A percentile compares a stretch with the other conserved stretches of the same genome.
Evolutionary conservation across 1,139 yeast genomes (phyloP).

Genomic region (Hemisphaericaspora xylofermentans): DNA sequence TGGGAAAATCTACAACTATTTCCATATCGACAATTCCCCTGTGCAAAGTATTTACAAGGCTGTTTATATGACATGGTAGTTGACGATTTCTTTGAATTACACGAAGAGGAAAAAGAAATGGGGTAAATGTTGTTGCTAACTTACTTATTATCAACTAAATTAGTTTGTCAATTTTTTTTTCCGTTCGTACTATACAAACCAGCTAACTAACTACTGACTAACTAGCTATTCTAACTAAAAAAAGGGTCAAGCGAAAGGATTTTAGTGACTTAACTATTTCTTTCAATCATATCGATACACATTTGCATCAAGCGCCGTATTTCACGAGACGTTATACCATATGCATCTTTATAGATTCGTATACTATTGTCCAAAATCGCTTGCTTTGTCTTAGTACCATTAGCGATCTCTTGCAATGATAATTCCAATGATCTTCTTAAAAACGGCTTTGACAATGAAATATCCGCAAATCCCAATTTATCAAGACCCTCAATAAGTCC

Average conservation of each 20-base stretch:
- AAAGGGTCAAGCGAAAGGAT: too few relatives aligned
- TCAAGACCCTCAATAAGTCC: constrained; percentile 90
- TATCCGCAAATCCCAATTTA: constrained; percentile 64
- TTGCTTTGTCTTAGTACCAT: constrained; percentile 55
- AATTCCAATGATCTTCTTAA: constrained; percentile 75
- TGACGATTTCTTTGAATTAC: too few relatives aligned
- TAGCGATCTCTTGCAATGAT: constrained; percentile 64
- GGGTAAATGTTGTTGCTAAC: too few relatives aligned
- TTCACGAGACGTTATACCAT: constrained; percentile 37
- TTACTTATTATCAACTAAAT: too few relatives aligned
- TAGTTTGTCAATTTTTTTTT: too few relatives aligned
- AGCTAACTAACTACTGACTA: too few relatives aligned
- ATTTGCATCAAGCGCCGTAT: constrained; percentile 26
- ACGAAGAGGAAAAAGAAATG: too few relatives aligned
- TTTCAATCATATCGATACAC: constrained; percentile 20
- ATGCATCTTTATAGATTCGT: constrained; percentile 63
- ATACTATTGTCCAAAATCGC: constrained; percentile 60
- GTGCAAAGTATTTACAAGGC: constrained; percentile 7
- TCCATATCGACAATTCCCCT: constrained; percentile 26
- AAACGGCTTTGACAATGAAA: constrained; percentile 86
- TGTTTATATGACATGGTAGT: constrained; percentile 2
- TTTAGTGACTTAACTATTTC: constrained; percentile 2
- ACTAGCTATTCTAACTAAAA: too few relatives aligned
- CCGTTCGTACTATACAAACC: too few relatives aligned
- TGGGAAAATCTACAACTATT: constrained; percentile 23